Base-by-base conservation (phyloP, 345 rosid genomes). In the Balakata baccata region DNA sequence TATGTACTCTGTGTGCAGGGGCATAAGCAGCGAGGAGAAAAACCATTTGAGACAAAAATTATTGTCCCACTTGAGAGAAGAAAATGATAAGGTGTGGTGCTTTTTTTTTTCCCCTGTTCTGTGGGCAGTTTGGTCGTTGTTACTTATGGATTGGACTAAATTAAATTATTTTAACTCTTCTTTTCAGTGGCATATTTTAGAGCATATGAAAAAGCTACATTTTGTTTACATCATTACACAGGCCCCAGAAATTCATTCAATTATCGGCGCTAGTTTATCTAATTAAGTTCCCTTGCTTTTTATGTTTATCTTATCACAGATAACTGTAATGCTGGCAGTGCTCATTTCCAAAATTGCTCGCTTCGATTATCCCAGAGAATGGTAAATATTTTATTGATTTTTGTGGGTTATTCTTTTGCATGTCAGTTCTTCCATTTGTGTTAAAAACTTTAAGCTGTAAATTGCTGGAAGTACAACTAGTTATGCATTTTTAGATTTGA, bases 291-390 rank as follows among this genome's bases (percentile, higher is more conserved):
- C 57, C 57, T 5, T 59, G 51, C 13, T 69, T n/a, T 57, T 17
- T 61, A 20, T 71, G 58, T 54, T 72, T 68, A 10, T 47, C 34
- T 65, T 41, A 71, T 51, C 69, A 20, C 90, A 95, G 99, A 87
- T 95, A 70, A 94, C 98, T 71, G 85, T 79, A 72, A 80, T 88
- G 90, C 78, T 92, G 78, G 94, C 98, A 66, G 98, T 95, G 70
- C 91, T 92, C 54, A 81, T 92, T 71, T 92, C 99, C 49, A 92
- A 87, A 82, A 91, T 92, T 81, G 94, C 97, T 60, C 99, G 97
- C 54, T 85, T 92, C 69, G 99, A 95, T 84, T 95, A 95, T 89
- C 99, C 98, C 18, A 88, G 84, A 81, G 99, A 95, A 79, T 95
- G 96, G 96, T 87, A 81, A 12, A 37, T 49, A 25, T 75, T 70